Evolutionary conservation across 164 flowering plant species (phyloP).

Genomic region (Liquidambar formosana): DNA sequence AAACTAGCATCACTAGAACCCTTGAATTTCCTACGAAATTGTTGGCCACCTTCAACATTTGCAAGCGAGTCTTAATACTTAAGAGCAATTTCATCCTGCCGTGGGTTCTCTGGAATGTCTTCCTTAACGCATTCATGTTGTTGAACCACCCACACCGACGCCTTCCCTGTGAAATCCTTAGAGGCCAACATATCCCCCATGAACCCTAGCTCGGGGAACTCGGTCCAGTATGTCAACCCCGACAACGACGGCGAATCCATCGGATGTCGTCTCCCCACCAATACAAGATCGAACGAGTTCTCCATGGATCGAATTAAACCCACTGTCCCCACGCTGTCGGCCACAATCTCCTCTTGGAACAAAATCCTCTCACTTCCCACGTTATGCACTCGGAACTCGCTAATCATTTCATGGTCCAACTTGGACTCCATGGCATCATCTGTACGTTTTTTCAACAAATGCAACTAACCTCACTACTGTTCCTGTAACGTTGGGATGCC

Average conservation of each 20-base stretch:
- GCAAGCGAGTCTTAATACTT: too few relatives aligned
- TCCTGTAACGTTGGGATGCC: neutral
- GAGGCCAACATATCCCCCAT: conserved; percentile 19
- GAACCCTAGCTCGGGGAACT: conserved; percentile 14
- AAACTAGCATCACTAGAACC: too few relatives aligned
- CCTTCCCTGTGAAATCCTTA: neutral
- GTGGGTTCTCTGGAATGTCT: conserved; percentile 47
- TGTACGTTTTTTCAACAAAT: too few relatives aligned
- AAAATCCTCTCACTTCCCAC: too few relatives aligned
- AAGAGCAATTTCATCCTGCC: too few relatives aligned
- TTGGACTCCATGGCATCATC: too few relatives aligned
- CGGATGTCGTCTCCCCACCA: conserved; percentile 21
- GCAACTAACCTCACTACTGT: too few relatives aligned
- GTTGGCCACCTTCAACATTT: too few relatives aligned
- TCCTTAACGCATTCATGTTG: conserved; percentile 26
- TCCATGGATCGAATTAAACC: neutral
- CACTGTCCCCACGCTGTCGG: neutral
- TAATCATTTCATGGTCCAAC: too few relatives aligned
- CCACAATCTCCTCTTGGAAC: neutral
- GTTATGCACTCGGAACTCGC: too few relatives aligned
- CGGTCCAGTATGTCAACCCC: conserved; percentile 16
- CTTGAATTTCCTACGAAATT: too few relatives aligned
- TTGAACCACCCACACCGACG: conserved; percentile 18
- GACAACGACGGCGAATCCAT: neutral
- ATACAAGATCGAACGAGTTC: conserved; percentile 5